These are phyloP conservation scores for Lyophyllum semitale DNA, from an alignment of 768 basidiomycete genomes.

Conservation along the genomic window DNA sequence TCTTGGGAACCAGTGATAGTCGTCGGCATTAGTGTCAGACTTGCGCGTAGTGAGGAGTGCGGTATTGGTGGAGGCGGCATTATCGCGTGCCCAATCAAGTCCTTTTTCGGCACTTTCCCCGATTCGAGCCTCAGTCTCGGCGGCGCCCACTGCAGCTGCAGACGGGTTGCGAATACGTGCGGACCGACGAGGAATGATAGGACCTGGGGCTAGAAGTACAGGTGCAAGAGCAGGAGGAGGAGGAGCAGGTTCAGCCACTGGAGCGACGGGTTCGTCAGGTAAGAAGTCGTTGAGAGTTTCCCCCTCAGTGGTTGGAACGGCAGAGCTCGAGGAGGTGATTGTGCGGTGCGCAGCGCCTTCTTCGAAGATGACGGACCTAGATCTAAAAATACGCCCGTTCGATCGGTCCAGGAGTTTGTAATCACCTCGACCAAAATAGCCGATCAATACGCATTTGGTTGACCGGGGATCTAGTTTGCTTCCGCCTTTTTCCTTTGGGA, in stretches of 20 bases:
- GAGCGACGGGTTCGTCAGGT: not conserved
- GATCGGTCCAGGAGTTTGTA: slow-evolving; percentile 20
- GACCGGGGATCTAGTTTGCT: slow-evolving; percentile 10
- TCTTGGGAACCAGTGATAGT: not conserved
- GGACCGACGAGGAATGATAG: not conserved
- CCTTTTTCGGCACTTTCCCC: not conserved
- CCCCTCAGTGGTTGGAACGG: not conserved
- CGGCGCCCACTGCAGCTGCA: not conserved
- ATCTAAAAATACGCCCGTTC: slow-evolving; percentile 14
- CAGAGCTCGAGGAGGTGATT: not conserved
- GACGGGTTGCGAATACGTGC: not conserved
- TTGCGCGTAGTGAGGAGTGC: not conserved
- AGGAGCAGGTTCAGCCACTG: not conserved
- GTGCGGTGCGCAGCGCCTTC: slow-evolving; percentile 19
- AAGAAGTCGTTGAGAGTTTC: not conserved
- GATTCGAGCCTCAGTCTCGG: not conserved
- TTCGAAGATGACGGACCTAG: slow-evolving; percentile 26
- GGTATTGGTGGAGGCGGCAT: not conserved
- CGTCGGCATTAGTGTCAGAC: too few relatives aligned
- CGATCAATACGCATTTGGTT: slow-evolving; percentile 17
- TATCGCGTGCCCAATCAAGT: not conserved
- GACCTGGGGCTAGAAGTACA: not conserved
- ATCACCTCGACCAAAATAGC: slow-evolving; percentile 20
- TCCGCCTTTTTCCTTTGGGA: not conserved
- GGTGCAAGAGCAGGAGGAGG: not conserved